Percentiles rank a stretch among this genome's conserved stretches.
These are phyloP conservation scores for Diospyros kaki DNA, from an alignment of 148 eudicot species.

Conservation along the genomic window DNA sequence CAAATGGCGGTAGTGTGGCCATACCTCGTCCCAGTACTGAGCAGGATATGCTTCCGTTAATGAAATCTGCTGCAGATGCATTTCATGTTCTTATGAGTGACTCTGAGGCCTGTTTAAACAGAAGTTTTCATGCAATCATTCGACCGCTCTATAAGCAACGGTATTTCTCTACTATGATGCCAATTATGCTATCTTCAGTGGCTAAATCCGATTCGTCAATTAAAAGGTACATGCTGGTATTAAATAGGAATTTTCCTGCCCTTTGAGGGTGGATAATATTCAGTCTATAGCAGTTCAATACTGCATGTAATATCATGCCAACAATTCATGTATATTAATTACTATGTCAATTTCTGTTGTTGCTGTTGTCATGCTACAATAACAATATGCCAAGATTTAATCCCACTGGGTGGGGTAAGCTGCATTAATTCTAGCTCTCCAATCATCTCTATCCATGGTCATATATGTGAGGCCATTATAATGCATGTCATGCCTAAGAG, in stretches of 20 bases:
- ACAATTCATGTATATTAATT: background rate
- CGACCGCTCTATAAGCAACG: slow-evolving; percentile 96
- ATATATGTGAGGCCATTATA: no score
- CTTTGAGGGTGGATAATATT: slow-evolving; percentile 3
- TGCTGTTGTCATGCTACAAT: background rate
- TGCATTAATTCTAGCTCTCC: no score
- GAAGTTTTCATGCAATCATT: slow-evolving; percentile 63
- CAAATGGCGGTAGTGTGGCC: slow-evolving; percentile 25
- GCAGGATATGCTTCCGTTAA: slow-evolving; percentile 29
- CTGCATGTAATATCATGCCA: background rate
- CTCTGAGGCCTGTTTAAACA: slow-evolving; percentile 78
- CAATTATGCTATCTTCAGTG: slow-evolving; percentile 52
- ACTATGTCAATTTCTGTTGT: slow-evolving; percentile 5
- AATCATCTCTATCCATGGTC: no score
- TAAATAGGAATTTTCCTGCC: background rate
- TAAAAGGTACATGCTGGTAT: slow-evolving; percentile 41
- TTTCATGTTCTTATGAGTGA: slow-evolving; percentile 79
- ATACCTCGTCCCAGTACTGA: slow-evolving; percentile 18
- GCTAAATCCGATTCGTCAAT: slow-evolving; percentile 35
- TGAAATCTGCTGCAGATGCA: slow-evolving; percentile 77
- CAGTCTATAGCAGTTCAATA: background rate
- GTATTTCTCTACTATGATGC: slow-evolving; percentile 64
- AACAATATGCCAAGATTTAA: no score
- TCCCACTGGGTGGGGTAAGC: no score
- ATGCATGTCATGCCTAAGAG: no score